Conservation (phyloP, 805 yeast species). For the Ogataea methanolica region DNA sequence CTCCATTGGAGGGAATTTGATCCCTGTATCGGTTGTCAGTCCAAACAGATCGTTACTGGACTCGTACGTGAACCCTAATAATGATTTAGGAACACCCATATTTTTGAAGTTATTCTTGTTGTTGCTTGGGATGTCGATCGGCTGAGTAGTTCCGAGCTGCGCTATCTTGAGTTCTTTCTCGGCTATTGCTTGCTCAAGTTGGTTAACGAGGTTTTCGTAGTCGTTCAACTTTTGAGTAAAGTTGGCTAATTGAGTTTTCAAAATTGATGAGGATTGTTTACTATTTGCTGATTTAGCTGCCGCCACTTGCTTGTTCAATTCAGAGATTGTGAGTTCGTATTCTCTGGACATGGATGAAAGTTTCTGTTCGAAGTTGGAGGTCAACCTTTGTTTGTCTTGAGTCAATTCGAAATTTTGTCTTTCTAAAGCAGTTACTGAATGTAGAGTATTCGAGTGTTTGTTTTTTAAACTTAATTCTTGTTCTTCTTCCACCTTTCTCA, state of each 20-base stretch:
- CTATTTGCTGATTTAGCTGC: no score
- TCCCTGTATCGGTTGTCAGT: not conserved
- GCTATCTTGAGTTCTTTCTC: conserved; percentile 15
- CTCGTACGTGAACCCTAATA: conserved; percentile 4
- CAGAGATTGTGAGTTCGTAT: not conserved
- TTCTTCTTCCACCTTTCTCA: not conserved
- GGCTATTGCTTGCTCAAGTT: conserved; percentile 8
- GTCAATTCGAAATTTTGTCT: not conserved
- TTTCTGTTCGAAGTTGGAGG: not conserved
- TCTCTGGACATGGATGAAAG: not conserved
- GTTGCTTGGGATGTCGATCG: conserved; percentile 19
- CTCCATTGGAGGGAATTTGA: not conserved
- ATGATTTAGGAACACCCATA: not conserved
- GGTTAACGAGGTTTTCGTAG: conserved; percentile 3
- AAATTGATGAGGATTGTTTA: no score
- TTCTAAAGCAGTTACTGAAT: not conserved
- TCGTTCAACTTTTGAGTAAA: conserved; percentile 10
- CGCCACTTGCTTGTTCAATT: no score
- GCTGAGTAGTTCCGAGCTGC: conserved; percentile 17
- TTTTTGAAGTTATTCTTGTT: not conserved
- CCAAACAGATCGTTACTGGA: conserved; percentile 6
- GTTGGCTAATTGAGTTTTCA: not conserved
- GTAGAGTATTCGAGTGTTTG: not conserved
- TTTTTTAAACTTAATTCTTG: not conserved
- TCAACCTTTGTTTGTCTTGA: not conserved